Evolutionary conservation across 2,329 filamentous ascomycete genomes (phyloP), one percentile per base, ranked within the genome.

Genomic region (Calycina marina): DNA sequence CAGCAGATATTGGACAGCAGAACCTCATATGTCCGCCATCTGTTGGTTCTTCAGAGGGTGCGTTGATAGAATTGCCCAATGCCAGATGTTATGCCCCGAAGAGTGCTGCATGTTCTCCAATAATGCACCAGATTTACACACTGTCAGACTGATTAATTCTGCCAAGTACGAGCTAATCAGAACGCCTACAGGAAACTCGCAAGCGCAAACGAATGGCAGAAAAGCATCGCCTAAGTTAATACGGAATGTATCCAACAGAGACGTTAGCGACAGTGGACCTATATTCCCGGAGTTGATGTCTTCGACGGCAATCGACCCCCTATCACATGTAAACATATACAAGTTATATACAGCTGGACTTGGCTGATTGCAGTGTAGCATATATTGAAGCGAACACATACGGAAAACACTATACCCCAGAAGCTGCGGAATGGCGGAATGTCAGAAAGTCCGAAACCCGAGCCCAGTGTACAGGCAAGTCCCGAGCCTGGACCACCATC

Each of bases 301-400:
- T 20, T 38, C 47, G 15, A 60, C 65, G 32, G 62, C 62, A 15
- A 75, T 77, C 40, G 75, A 80, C 53, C 75, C 75, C 35, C 58
- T 79, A 41, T 78, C 75, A 31, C 71, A 78, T 56, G 73, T 79
- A 64, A 43, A 64, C 56, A 39, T 39, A 26, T 22, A n/a, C n/a
- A n/a, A n/a, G n/a, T n/a, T n/a, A n/a, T n/a, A n/a, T n/a, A n/a
- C n/a, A n/a, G n/a, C n/a, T n/a, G n/a, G n/a, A n/a, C n/a, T n/a
- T n/a, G n/a, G n/a, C n/a, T n/a, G n/a, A n/a, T n/a, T n/a, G n/a
- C n/a, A 27, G 20, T 5, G 34, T 44, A 52, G 49, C 69, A 75
- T 46, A 76, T 76, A 28, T 60, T 80, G 32, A 65, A 74, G 48
- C 69, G 77, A 44, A 79, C 75, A 33, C 77, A 72, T 47, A 77